Base-by-base conservation (phyloP, 1,284 basidiomycete species). In the Cystobasidium pallidum region DNA sequence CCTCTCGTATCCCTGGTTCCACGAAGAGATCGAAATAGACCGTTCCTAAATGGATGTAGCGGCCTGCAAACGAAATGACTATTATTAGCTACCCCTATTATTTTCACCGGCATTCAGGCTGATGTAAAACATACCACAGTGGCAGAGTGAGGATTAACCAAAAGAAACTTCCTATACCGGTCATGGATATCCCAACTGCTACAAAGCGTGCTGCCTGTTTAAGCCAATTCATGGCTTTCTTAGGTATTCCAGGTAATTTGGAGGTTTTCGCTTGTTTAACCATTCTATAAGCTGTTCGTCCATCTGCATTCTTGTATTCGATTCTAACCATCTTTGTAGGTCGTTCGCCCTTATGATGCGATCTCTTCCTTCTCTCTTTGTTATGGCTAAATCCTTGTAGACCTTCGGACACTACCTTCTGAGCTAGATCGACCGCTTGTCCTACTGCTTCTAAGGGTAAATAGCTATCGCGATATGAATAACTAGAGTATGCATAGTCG, bases 131-230 rank as follows among this genome's bases (percentile, higher is more conserved):
- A 3, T 49, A 70, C 67, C 55, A 70, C 1, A 71, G 28, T 21
- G 68, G 68, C 17, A 71, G 51, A 19, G 68, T 63, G 13, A 71
- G 24, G 10, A 72, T 64, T 3, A 72, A n/a, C 63, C 63, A 66
- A 19, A 72, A 49, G 49, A 72, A 72, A 34, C 62, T 66, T n/a
- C 62, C 62, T 24, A 72, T 72, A 3, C 70, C 63, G 24, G 63
- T 72, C 62, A 72, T 65, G 7, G 62, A 66, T 21, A 66, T 66
- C 3, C 70, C 70, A 24, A 72, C 62, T 6, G 55, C 43, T 19
- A 72, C 28, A 41, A 66, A 63, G 15, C 41, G 30, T 13, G 51
- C 43, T 15, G 36, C 28, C 13, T 30, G 17, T 45, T 52, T 71
- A 45, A 52, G n/a, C 28, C 15, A 30, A 43, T 19, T 58, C 30